Evolutionary conservation across 164 flowering plant genomes (phyloP).

Genomic region (Nymphaea thermarum): DNA sequence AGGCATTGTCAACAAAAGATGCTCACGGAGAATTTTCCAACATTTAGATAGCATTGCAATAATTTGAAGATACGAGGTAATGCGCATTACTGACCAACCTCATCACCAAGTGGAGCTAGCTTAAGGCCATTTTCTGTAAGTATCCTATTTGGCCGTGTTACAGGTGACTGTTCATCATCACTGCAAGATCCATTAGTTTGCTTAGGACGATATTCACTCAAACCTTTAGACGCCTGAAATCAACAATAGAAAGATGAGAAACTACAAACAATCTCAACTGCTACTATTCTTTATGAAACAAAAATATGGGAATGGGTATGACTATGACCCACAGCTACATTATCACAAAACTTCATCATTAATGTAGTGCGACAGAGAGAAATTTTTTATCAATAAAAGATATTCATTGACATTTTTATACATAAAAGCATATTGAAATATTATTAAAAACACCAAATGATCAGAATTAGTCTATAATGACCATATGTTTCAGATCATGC

Average conservation of each 20-base stretch:
- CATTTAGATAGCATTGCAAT: background rate
- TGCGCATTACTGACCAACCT: conserved; percentile 21
- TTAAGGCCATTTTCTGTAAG: conserved; percentile 35
- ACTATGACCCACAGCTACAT: no score
- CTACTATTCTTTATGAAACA: background rate
- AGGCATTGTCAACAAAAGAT: background rate
- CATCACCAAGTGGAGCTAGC: conserved; percentile 44
- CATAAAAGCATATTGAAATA: no score
- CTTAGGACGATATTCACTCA: background rate
- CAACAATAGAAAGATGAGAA: background rate
- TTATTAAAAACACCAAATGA: no score
- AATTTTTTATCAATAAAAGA: no score
- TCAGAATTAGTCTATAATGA: no score
- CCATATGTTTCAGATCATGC: no score
- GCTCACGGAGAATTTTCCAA: background rate
- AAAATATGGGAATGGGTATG: background rate
- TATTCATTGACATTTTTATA: no score
- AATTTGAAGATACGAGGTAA: background rate
- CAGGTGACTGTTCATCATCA: conserved; percentile 9
- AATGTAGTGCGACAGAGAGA: no score
- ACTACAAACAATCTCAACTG: background rate
- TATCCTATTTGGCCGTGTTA: conserved; percentile 16
- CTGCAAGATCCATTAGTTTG: conserved; percentile 10
- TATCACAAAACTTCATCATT: no score
- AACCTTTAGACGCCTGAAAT: conserved; percentile 36